Base-by-base conservation (phyloP, 2,329 filamentous ascomycete genomes). In the Dactylellina leptospora region DNA sequence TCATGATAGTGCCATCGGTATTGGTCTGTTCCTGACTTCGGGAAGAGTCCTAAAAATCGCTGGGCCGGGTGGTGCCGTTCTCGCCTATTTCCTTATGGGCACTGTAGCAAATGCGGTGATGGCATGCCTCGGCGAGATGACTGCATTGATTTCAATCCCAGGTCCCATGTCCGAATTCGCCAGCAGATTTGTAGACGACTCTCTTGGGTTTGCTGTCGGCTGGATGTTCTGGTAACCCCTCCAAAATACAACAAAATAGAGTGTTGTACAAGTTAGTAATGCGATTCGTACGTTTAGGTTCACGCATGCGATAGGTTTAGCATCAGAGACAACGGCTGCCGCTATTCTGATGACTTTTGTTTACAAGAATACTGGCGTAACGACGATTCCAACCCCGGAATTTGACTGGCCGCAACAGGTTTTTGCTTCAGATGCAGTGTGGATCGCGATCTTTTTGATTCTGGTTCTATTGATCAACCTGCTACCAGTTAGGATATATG, bases 191-290 rank as follows among this genome's bases (percentile, higher is more conserved):
- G 74, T 82, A 28, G 80, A 81, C 74, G 79, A 81, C 75, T 80
- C 80, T 25, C 78, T 82, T 18, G 81, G 81, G 30, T 82, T 81
- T 76, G 81, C 81, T 1, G 79, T 79, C 13, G 81, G 81, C 1
- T 83, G 82, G 82, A 82, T 82, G 75, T 77, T 79, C 23, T 82
- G 81, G 81, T 81, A 74, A 40, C 36, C 36, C 36, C 10, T 10
- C 22, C 10, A 64, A 72, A 72, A 54, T 60, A 8, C 59, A 59
- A 72, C 68, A 72, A 13, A 3, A 8, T 47, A 18, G 1, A 53
- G 66, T 63, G 58, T 71, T 63, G 58, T 47, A 11, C 23, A 18
- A 16, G 44, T n/a, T 40, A 36, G 18, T 45, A 5, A 10, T 53
- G 30, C 50, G 8, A 54, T 40, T 5, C 18, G 40, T 38, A 40